Evolutionary conservation across 805 yeast genomes (phyloP).

Genomic region (Nakazawaea wickerhamii): DNA sequence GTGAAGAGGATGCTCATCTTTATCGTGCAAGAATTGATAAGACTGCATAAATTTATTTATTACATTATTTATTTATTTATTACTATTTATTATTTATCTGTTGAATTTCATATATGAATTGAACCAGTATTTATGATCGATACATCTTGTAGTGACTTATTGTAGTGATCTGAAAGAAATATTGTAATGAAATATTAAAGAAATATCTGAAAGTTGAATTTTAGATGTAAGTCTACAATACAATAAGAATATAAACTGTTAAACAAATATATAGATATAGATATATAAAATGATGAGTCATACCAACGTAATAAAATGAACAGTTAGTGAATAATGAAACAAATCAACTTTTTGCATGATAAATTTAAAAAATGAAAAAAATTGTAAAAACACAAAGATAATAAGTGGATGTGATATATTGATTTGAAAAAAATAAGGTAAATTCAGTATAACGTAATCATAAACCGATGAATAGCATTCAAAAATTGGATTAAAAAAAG

Average conservation of each 20-base stretch:
- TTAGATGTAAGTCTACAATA: background rate
- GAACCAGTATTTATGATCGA: no score
- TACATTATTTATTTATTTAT: constrained; percentile 4
- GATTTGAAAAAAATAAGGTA: background rate
- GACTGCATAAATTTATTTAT: constrained; percentile 14
- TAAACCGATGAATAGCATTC: constrained; percentile 5
- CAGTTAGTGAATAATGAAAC: background rate
- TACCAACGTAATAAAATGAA: background rate
- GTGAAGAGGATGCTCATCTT: constrained; percentile 35
- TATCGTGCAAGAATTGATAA: constrained; percentile 38
- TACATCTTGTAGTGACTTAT: no score
- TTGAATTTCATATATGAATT: no score
- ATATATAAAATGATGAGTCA: background rate
- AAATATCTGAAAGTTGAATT: background rate
- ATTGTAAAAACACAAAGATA: constrained; percentile 1
- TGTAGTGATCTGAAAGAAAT: no score
- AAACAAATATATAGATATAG: background rate
- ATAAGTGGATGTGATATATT: background rate
- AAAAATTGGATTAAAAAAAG: no score
- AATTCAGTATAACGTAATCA: background rate
- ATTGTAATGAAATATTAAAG: no score
- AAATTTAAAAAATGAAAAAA: background rate
- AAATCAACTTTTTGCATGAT: constrained; percentile 2
- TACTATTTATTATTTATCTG: background rate
- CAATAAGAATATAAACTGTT: background rate